phyloP scores from a whole-genome alignment of 495 filamentous ascomycete genomes.

The Podospora pseudocomata region DNA sequence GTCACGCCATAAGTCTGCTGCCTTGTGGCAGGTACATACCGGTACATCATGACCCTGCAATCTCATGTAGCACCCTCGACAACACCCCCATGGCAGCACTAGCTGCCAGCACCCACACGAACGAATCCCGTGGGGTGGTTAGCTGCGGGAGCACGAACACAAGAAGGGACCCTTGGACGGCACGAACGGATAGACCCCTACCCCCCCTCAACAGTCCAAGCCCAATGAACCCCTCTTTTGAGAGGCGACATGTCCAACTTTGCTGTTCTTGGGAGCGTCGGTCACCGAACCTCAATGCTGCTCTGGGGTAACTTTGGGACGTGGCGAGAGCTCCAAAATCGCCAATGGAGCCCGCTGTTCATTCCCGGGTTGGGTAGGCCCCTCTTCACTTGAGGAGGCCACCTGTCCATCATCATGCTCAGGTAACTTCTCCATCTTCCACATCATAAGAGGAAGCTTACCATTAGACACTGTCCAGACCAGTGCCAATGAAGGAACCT shows the following conservation, averaged over 20 bases:
- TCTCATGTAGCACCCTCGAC: background rate
- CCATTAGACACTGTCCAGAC: too few species aligned
- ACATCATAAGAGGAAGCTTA: too few species aligned
- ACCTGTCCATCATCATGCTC: too few species aligned
- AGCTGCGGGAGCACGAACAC: constrained; percentile 5
- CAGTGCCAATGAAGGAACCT: too few species aligned
- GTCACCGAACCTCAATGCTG: too few species aligned
- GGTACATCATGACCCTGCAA: background rate
- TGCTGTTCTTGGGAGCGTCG: background rate
- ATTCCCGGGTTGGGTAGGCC: too few species aligned
- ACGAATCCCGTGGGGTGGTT: background rate
- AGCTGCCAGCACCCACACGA: too few species aligned
- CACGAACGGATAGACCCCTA: background rate
- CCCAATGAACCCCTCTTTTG: background rate
- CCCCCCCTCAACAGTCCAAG: background rate
- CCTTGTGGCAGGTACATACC: background rate
- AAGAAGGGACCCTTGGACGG: background rate
- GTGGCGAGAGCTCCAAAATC: too few species aligned
- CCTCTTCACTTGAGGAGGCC: too few species aligned
- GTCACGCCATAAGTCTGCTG: background rate
- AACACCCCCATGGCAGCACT: background rate
- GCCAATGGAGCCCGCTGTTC: too few species aligned
- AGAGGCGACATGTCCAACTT: constrained; percentile 2
- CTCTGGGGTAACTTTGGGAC: too few species aligned
- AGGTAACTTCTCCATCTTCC: too few species aligned